phyloP scores from a whole-genome alignment of 225 moss, liverwort and hornwort genomes.

The Polytrichum commune region DNA sequence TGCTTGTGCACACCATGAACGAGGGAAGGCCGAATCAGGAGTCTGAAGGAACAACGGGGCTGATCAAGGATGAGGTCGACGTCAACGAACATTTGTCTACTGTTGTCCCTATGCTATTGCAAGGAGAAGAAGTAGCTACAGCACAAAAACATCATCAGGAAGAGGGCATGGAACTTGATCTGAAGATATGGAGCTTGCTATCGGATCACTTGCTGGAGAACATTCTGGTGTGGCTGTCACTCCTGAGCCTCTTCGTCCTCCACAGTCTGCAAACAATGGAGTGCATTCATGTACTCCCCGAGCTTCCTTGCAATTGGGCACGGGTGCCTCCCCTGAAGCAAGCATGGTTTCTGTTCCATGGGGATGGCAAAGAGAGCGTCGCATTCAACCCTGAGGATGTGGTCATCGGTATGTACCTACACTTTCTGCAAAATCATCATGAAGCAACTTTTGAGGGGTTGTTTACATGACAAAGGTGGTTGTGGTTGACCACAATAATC shows the following conservation, averaged over 20 bases:
- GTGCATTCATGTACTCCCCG: constrained; percentile 40
- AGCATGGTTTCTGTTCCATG: constrained; percentile 69
- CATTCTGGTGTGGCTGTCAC: constrained; percentile 55
- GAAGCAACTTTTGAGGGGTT: too few relatives aligned
- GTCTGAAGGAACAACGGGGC: too few relatives aligned
- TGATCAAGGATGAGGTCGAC: too few relatives aligned
- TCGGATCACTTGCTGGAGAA: constrained; percentile 52
- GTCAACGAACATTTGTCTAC: neutral
- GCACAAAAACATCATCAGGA: neutral
- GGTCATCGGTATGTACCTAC: constrained; percentile 43
- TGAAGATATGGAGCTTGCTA: constrained; percentile 48
- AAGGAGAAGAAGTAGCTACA: neutral
- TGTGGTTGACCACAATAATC: too few relatives aligned
- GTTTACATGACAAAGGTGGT: too few relatives aligned
- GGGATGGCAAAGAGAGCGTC: constrained; percentile 65
- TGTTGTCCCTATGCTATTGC: neutral
- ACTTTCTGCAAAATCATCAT: too few relatives aligned
- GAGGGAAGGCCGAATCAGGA: too few relatives aligned
- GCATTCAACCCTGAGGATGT: constrained; percentile 62
- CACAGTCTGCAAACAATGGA: constrained; percentile 65
- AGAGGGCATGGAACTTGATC: neutral
- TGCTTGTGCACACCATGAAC: too few relatives aligned
- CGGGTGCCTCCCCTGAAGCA: constrained; percentile 3
- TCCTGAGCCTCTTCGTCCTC: constrained; percentile 54
- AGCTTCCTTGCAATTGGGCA: constrained; percentile 24